A percentile compares a stretch with the other conserved stretches of the same genome.
phyloP scores from a whole-genome alignment of 2,329 filamentous ascomycete species.

The Penicillium italicum region DNA sequence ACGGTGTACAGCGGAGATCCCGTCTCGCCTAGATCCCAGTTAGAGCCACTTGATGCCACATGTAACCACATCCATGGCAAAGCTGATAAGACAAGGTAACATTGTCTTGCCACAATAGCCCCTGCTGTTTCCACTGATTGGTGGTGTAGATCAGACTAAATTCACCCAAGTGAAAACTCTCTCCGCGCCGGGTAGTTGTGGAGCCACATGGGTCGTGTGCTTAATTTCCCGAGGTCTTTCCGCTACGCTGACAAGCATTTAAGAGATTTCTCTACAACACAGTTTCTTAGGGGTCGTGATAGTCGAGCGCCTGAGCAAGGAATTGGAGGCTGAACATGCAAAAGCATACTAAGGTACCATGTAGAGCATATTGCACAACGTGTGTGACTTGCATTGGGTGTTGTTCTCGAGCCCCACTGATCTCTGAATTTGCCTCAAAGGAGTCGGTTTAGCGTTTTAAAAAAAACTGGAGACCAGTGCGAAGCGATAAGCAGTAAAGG shows the following conservation, averaged over 20 bases:
- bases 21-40: slow-evolving; percentile 6
- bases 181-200: slow-evolving; percentile 1
- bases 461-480: neutral
- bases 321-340: neutral
- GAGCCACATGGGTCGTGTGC: neutral
- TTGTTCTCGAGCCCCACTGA: neutral
- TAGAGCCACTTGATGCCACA: neutral
- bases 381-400: neutral
- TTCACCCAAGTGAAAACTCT: neutral
- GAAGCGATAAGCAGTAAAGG: neutral
- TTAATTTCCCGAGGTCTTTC: neutral
- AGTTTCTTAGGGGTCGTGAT: neutral
- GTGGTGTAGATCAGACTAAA: neutral
- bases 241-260: neutral
- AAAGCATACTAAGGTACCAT: neutral
- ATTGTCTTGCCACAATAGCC: slow-evolving; percentile 3
- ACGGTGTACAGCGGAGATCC: slow-evolving; percentile 13
- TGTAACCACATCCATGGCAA: slow-evolving; percentile 13
- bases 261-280: neutral
- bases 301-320: neutral
- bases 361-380: neutral
- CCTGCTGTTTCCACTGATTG: slow-evolving; percentile 4
- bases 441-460: neutral
- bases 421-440: neutral
- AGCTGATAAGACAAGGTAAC: slow-evolving; percentile 4